phyloP scores from a whole-genome alignment of 1,284 basidiomycete species.

The Papiliotrema laurentii region DNA sequence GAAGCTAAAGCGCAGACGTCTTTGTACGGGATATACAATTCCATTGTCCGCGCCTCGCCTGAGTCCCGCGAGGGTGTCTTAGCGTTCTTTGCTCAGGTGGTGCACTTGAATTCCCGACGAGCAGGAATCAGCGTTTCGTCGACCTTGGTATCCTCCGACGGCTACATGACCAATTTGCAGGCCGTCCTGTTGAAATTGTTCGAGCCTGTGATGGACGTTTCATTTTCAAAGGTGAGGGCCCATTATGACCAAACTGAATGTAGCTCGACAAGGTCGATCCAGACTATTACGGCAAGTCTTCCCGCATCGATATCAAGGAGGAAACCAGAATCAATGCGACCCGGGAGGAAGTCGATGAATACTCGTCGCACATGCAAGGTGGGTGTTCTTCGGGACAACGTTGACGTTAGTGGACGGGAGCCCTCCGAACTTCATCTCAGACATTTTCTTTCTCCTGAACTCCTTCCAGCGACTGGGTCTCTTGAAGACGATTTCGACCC shows the following conservation, averaged over 20 bases:
- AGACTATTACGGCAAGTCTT: constrained; percentile 68
- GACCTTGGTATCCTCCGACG: constrained; percentile 70
- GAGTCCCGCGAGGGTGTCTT: constrained; percentile 77
- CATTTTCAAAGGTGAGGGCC: constrained; percentile 69
- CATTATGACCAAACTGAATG: not conserved
- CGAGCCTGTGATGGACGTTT: constrained; percentile 95
- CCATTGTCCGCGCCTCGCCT: constrained; percentile 75
- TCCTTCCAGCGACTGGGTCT: constrained; percentile 83
- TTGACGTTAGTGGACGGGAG: constrained; percentile 10
- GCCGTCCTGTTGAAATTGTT: constrained; percentile 77
- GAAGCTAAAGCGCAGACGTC: constrained; percentile 17
- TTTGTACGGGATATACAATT: constrained; percentile 84
- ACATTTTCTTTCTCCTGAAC: constrained; percentile 84
- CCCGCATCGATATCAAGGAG: constrained; percentile 69
- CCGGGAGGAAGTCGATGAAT: constrained; percentile 68
- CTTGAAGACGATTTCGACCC: constrained; percentile 69
- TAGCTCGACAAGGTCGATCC: constrained; percentile 90
- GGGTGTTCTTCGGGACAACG: not conserved
- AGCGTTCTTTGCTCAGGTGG: constrained; percentile 71
- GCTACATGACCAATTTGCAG: constrained; percentile 90
- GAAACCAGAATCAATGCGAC: constrained; percentile 90
- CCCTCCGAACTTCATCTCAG: constrained; percentile 80
- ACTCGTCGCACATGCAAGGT: constrained; percentile 54
- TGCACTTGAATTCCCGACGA: constrained; percentile 75
- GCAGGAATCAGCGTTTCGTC: constrained; percentile 73